Base-by-base conservation (phyloP, 2,329 filamentous ascomycete species). In the Fusarium sp. region DNA sequence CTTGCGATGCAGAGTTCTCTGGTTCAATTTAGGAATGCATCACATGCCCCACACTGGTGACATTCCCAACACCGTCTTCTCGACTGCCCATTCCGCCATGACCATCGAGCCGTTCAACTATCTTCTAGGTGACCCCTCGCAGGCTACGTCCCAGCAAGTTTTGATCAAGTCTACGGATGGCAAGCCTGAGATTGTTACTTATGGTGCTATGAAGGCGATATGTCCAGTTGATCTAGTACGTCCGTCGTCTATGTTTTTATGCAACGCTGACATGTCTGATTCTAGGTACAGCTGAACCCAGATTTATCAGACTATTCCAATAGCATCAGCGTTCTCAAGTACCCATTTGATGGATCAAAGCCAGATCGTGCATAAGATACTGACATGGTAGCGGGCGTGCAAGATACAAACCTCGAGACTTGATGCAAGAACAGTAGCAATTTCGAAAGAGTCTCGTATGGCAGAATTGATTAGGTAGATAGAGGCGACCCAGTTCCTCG, bases 21-120 rank as follows among this genome's bases (percentile, higher is more conserved):
- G 55, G 55, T 57, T 57, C 23, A 56, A 57, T 1, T 11, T 57
- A 0, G 50, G 55, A 30, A 57, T 57, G 55, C 55, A 57, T 2
- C 55, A 57, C 15, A 57, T 57, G 55, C 55, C 55, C 28, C 55
- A 57, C n/a, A 57, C 55, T 16, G 55, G 55, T 6, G 55, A 57
- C 15, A 30, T 57, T 0, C 55, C 55, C 7, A 57, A 56, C 37
- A 57, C 50, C 8, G 55, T 56, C 11, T 57, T 57, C 5, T 57
- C 55, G 0, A 57, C 55, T 1, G 55, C 55, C 0, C 55, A 57
- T 1, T 57, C 55, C 0, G 8, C 55, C 1, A 57, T 57, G 50
- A 7, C 18, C 4, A 57, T 57, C 4, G 50, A 57, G 7, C 55
- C 55, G 1, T 3, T 57, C 26, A 57, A 57, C 30, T 57, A 57